phyloP scores from a whole-genome alignment of 192 early-diverging fungal genomes.

The Mortierella hygrophila region DNA sequence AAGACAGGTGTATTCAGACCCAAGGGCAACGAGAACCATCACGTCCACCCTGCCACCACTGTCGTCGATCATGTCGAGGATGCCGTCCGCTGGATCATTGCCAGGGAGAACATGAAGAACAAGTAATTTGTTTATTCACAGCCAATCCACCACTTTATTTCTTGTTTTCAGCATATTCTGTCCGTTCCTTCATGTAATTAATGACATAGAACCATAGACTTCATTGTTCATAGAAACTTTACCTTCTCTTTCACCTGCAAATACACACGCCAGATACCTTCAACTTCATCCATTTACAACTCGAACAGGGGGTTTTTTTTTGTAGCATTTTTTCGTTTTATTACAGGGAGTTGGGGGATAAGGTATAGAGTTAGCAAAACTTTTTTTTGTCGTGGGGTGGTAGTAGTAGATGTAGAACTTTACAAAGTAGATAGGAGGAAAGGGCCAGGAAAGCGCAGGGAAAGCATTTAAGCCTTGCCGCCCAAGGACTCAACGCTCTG shows the following conservation, averaged over 20 bases:
- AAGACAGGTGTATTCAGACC: conserved; percentile 76
- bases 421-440: not conserved
- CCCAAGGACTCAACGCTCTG: conserved; percentile 35
- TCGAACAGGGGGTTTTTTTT: not conserved
- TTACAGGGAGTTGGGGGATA: not conserved
- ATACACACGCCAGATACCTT: not conserved
- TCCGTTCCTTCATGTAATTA: not conserved
- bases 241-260: not conserved
- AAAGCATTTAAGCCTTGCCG: not conserved
- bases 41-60: conserved; percentile 63
- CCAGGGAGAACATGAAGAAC: conserved; percentile 31
- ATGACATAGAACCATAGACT: conserved; percentile 1
- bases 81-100: conserved; percentile 68
- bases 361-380: conserved; percentile 4
- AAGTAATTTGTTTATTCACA: not conserved
- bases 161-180: not conserved
- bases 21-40: conserved; percentile 65
- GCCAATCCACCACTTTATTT: not conserved
- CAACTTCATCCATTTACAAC: not conserved
- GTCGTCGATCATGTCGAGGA: conserved; percentile 76
- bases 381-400: not conserved
- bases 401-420: not conserved
- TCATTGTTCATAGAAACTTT: not conserved
- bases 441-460: too few species aligned
- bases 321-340: not conserved